Percentiles rank a stretch among this genome's conserved stretches.
These are phyloP conservation scores for Blastobotrys aristatus DNA, from an alignment of 1,139 yeast genomes.

Conservation along the genomic window DNA sequence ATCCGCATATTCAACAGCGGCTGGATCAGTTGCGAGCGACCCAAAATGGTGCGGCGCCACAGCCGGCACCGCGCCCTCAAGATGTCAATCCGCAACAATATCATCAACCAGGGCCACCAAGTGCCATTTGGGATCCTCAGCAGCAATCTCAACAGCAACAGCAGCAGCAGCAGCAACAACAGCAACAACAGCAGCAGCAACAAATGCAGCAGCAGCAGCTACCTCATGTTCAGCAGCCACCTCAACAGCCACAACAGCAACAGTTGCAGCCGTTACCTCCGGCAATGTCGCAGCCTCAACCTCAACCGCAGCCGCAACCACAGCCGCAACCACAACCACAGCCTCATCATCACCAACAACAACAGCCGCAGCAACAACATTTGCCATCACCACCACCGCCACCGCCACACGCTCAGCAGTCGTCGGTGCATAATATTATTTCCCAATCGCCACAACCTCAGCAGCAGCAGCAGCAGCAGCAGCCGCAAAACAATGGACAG, in stretches of 20 bases:
- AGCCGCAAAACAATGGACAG: slow-evolving; percentile 20
- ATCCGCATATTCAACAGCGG: slow-evolving; percentile 90
- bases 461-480: slow-evolving; percentile 26
- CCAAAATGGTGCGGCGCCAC: slow-evolving; percentile 67
- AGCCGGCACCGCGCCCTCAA: slow-evolving; percentile 35
- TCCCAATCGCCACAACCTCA: slow-evolving; percentile 21
- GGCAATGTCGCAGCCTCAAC: slow-evolving; percentile 21
- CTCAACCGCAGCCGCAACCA: not conserved
- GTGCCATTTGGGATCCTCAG: slow-evolving; percentile 29
- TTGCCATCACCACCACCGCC: slow-evolving; percentile 19
- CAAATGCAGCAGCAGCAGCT: slow-evolving; percentile 25
- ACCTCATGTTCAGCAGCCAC: slow-evolving; percentile 25
- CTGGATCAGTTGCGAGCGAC: slow-evolving; percentile 74
- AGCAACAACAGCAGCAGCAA: slow-evolving; percentile 29
- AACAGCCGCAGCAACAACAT: not conserved
- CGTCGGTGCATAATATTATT: slow-evolving; percentile 7
- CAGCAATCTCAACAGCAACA: slow-evolving; percentile 24
- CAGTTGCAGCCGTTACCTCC: slow-evolving; percentile 16
- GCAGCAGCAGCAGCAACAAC: slow-evolving; percentile 27
- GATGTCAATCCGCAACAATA: slow-evolving; percentile 43
- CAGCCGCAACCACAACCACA: slow-evolving; percentile 17
- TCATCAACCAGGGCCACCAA: slow-evolving; percentile 30
- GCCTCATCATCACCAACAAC: slow-evolving; percentile 13
- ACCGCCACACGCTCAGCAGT: slow-evolving; percentile 19
- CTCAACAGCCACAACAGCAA: slow-evolving; percentile 18